Base-by-base conservation (phyloP, 2,329 filamentous ascomycete species). In the Coniella vitis region DNA sequence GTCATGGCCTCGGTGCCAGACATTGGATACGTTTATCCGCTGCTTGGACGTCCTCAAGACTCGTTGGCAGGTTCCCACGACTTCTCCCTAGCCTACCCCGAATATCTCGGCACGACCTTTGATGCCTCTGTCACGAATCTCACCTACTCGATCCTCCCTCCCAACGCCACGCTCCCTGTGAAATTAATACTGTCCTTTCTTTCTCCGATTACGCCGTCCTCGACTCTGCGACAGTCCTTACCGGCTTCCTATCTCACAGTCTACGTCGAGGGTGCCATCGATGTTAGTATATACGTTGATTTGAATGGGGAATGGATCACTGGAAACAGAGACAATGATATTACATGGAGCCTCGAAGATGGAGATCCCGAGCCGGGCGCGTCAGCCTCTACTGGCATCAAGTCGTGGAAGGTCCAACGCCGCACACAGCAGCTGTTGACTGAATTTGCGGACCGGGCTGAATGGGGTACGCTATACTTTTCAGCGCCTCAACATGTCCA, bases 381-480 rank as follows among this genome's bases (percentile, higher is more conserved):
- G 4, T 60, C 67, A 25, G 49, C 53, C 21, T 32, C 53, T 5
- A 65, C 68, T 3, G 68, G 58, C 20, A 63, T 86, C 51, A 86
- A 87, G 68, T 83, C 81, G 1, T 88, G 83, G 82, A 78, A 73
- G 52, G 71, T 87, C 25, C 73, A 74, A 48, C 74, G 82, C 35
- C 68, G 68, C 50, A 62, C 72, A 7, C 79, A 91, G 64, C 72
- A 84, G 62, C 70, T 87, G n/a, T 78, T 93, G 47, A 87, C 84
- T 1, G 89, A 94, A 64, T 76, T 76, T 48, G 68, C 68, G 38
- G 89, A 94, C 58, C 83, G 84, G 38, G 78, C 85, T 1, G 88
- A 94, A 76, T 94, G 89, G 89, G 89, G 89, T 4, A 84, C 81
- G 22, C 65, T 94, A 49, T 79, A 87, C 64, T 88, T 94, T 61